Evolutionary conservation across 805 yeast species (phyloP).

Genomic region (Candida schatavii): DNA sequence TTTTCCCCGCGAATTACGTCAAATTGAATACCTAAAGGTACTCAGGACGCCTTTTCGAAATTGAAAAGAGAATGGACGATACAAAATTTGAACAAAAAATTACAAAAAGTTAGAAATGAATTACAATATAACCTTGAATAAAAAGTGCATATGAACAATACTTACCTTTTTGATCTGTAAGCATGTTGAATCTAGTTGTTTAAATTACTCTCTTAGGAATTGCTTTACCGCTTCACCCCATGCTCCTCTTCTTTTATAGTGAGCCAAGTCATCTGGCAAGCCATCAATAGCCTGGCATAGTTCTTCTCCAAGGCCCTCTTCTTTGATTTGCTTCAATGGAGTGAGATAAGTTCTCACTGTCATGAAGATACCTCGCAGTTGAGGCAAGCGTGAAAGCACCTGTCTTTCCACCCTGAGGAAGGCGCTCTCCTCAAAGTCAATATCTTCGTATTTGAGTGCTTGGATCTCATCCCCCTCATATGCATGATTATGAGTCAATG

Average conservation of each 20-base stretch:
- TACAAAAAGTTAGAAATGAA: not conserved
- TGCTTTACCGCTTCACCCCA: constrained; percentile 41
- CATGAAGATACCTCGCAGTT: constrained; percentile 33
- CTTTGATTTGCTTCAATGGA: constrained; percentile 25
- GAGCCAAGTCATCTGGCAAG: constrained; percentile 37
- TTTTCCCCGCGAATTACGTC: constrained; percentile 93
- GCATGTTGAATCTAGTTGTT: too few relatives aligned
- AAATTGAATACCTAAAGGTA: constrained; percentile 13
- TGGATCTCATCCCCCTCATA: constrained; percentile 25
- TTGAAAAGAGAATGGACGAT: not conserved
- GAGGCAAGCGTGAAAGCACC: constrained; percentile 33
- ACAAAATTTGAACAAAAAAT: not conserved
- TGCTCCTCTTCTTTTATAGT: constrained; percentile 31
- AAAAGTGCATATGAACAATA: not conserved
- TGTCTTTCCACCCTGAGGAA: constrained; percentile 38
- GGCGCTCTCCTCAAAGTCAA: constrained; percentile 33
- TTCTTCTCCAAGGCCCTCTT: constrained; percentile 31
- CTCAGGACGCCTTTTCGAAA: too few relatives aligned
- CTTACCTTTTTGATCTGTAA: not conserved
- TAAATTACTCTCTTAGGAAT: constrained; percentile 17
- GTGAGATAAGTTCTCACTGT: constrained; percentile 37
- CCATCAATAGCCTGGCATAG: constrained; percentile 32
- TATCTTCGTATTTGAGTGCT: constrained; percentile 22
- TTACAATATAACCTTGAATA: not conserved
- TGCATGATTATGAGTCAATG: constrained; percentile 30